Evolutionary conservation across 2,329 filamentous ascomycete genomes (phyloP).

Genomic region (Colletotrichum camelliae): DNA sequence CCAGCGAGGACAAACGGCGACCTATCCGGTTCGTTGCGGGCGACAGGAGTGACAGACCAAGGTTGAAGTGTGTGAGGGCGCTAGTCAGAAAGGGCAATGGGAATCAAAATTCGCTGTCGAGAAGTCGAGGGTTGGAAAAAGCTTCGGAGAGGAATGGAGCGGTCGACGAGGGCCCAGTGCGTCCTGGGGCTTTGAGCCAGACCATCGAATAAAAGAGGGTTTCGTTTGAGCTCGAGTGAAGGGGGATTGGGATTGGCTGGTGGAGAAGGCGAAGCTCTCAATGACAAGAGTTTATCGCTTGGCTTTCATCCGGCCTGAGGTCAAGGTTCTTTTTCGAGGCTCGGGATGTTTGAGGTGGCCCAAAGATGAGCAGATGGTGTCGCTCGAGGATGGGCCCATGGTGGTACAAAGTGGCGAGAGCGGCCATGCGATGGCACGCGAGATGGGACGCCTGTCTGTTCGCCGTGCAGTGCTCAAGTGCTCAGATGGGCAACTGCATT

Average conservation of each 20-base stretch:
- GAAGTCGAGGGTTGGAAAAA: neutral
- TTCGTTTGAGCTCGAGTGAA: neutral
- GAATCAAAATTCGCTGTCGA: neutral
- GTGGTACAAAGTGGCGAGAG: conserved; percentile 11
- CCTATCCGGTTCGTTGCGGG: neutral
- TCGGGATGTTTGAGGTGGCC: conserved; percentile 16
- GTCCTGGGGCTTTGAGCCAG: neutral
- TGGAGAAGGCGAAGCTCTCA: neutral
- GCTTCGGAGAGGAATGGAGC: neutral
- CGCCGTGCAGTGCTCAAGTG: neutral
- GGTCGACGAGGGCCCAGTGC: neutral
- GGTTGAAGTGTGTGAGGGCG: neutral
- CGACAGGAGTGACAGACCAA: neutral
- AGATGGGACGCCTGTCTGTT: conserved; percentile 13
- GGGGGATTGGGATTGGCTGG: neutral
- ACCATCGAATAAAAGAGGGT: neutral
- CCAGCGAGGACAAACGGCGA: neutral
- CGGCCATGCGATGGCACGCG: conserved; percentile 8
- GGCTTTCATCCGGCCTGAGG: neutral
- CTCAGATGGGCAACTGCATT: conserved; percentile 3
- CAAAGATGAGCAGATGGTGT: conserved; percentile 17
- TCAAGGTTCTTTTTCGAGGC: conserved; percentile 14
- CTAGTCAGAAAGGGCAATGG: neutral
- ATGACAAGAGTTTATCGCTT: neutral
- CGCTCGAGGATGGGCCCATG: conserved; percentile 12